phyloP scores from a whole-genome alignment of 2,329 filamentous ascomycete species.

The Xylariales sp. region DNA sequence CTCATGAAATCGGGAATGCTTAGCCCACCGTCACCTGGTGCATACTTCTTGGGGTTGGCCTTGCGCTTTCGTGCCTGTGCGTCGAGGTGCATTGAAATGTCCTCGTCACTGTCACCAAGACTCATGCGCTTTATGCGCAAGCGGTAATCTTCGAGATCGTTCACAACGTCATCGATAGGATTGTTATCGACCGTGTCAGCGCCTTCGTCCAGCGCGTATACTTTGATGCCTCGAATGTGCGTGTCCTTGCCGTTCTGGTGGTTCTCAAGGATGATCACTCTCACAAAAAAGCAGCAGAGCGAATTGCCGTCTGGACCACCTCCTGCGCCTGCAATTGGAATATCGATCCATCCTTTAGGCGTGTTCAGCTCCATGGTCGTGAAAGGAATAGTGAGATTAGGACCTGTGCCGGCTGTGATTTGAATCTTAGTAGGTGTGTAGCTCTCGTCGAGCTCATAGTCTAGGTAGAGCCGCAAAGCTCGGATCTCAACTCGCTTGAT shows the following conservation, averaged over 20 bases:
- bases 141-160: slow-evolving; percentile 49
- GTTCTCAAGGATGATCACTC: slow-evolving; percentile 92
- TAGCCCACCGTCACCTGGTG: slow-evolving; percentile 51
- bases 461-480: slow-evolving; percentile 84
- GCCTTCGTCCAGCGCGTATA: slow-evolving; percentile 72
- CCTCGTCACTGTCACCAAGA: slow-evolving; percentile 50
- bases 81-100: slow-evolving; percentile 48
- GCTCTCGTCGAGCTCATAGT: slow-evolving; percentile 92
- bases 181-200: slow-evolving; percentile 55
- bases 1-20: slow-evolving; percentile 55
- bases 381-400: slow-evolving; percentile 92
- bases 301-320: slow-evolving; percentile 75
- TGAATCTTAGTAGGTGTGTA: slow-evolving; percentile 96
- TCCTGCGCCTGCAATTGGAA: slow-evolving; percentile 69
- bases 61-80: slow-evolving; percentile 48
- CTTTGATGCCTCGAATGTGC: slow-evolving; percentile 92
- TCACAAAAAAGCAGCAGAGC: slow-evolving; percentile 87
- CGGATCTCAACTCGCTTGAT: slow-evolving; percentile 84
- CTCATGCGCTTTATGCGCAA: slow-evolving; percentile 45
- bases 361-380: slow-evolving; percentile 80
- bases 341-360: slow-evolving; percentile 91
- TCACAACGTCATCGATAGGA: slow-evolving; percentile 51
- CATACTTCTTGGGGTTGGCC: slow-evolving; percentile 45
- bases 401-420: slow-evolving; percentile 88
- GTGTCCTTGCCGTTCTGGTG: slow-evolving; percentile 99